Percentiles rank a stretch among this genome's conserved stretches.
Conservation (phyloP, 2,329 filamentous ascomycete species). For the Phialophora tarda region DNA sequence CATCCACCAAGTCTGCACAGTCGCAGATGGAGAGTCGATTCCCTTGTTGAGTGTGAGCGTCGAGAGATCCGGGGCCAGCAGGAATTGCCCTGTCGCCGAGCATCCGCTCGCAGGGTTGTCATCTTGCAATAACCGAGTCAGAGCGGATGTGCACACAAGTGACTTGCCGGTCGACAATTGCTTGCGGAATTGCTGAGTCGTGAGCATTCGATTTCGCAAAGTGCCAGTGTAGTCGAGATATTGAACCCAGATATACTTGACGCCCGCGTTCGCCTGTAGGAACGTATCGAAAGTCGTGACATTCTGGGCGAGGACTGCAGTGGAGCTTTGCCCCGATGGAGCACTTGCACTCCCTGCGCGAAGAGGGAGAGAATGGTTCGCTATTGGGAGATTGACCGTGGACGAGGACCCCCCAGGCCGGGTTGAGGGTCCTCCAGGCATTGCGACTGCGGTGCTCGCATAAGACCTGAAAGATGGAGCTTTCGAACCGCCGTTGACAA, state of each 20-base stretch:
- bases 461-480: slow-evolving; percentile 31
- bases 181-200: slow-evolving; percentile 62
- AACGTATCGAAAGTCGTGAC: slow-evolving; percentile 52
- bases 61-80: slow-evolving; percentile 68
- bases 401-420: slow-evolving; percentile 24
- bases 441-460: slow-evolving; percentile 33
- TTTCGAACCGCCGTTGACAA: slow-evolving; percentile 38
- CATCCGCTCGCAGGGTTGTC: slow-evolving; percentile 64
- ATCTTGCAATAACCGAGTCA: slow-evolving; percentile 70
- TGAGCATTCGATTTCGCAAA: slow-evolving; percentile 69
- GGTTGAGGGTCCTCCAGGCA: slow-evolving; percentile 8
- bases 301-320: slow-evolving; percentile 27
- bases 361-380: slow-evolving; percentile 18
- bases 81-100: slow-evolving; percentile 68
- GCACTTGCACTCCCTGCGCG: slow-evolving; percentile 25
- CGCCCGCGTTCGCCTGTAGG: slow-evolving; percentile 55
- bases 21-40: slow-evolving; percentile 63
- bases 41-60: slow-evolving; percentile 66
- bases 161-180: slow-evolving; percentile 54
- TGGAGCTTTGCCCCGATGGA: slow-evolving; percentile 19
- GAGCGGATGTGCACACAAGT: slow-evolving; percentile 68
- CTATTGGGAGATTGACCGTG: slow-evolving; percentile 12
- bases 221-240: slow-evolving; percentile 81
- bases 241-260: slow-evolving; percentile 73
- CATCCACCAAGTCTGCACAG: slow-evolving; percentile 71